Conservation (phyloP, 257 asterid species). For the Mitragyna speciosa region DNA sequence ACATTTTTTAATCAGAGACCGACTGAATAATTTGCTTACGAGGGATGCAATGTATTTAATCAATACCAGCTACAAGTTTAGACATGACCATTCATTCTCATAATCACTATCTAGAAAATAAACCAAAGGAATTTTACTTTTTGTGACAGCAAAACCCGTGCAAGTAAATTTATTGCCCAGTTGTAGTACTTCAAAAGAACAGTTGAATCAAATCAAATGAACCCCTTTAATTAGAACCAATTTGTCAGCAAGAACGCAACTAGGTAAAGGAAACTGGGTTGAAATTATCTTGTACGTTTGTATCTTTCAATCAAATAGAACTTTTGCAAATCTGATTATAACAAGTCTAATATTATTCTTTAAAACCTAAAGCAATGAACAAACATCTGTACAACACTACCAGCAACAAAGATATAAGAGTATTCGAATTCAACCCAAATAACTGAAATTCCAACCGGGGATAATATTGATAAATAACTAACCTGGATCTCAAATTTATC, state of each 20-base stretch:
- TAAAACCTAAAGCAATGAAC: neutral
- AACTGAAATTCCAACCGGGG: neutral
- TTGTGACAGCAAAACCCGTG: too few species aligned
- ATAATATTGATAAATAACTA: neutral
- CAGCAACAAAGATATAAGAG: neutral
- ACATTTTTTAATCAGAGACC: conserved; percentile 20
- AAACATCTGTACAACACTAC: too few species aligned
- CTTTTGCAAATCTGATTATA: neutral
- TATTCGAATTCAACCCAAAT: neutral
- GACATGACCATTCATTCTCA: neutral
- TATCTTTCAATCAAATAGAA: neutral
- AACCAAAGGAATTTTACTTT: too few species aligned
- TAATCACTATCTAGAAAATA: neutral
- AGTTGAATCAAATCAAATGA: neutral
- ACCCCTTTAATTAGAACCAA: neutral
- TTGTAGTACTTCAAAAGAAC: neutral
- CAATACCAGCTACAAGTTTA: neutral
- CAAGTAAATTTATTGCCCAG: neutral
- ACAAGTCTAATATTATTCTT: neutral
- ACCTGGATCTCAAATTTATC: conserved; percentile 83
- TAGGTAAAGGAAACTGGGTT: neutral
- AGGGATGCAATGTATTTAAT: neutral
- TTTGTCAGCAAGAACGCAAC: neutral
- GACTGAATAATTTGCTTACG: neutral
- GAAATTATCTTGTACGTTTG: neutral